A percentile compares a stretch with the other conserved stretches of the same genome.
Conservation (phyloP, 352 stramenopile species). For the Globisporangium barbulae region DNA sequence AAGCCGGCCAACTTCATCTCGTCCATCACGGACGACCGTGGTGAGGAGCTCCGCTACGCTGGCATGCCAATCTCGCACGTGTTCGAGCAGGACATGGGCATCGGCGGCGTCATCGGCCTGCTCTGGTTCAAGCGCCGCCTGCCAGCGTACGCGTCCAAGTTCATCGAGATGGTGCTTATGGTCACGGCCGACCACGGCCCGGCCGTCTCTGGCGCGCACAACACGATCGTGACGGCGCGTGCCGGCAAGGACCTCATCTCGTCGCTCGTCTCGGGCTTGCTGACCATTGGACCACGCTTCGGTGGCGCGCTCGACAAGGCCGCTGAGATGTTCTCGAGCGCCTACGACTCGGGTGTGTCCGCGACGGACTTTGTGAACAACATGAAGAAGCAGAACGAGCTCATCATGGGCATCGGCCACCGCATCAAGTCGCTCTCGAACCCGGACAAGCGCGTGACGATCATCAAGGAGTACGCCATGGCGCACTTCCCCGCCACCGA, state of each 20-base stretch:
- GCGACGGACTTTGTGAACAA: conserved; percentile 91
- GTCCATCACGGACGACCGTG: conserved; percentile 96
- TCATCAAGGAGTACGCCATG: conserved; percentile 95
- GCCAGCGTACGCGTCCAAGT: conserved; percentile 90
- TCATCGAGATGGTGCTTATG: conserved; percentile 98
- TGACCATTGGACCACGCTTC: conserved; percentile 96
- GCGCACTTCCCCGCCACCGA: conserved; percentile 93
- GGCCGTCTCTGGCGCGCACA: conserved; percentile 95
- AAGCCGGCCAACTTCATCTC: conserved; percentile 98
- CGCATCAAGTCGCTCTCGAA: conserved; percentile 95
- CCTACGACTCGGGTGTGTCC: conserved; percentile 86
- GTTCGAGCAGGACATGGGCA: conserved; percentile 92
- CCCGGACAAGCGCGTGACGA: conserved; percentile 95
- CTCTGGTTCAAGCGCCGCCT: conserved; percentile 95
- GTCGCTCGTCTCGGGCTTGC: conserved; percentile 92
- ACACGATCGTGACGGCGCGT: conserved; percentile 94
- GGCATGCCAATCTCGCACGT: conserved; percentile 95
- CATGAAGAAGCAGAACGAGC: conserved; percentile 94
- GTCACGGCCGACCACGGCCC: conserved; percentile 96
- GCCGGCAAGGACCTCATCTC: conserved; percentile 97
- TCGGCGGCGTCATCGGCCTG: conserved; percentile 93
- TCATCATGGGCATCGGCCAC: conserved; percentile 98
- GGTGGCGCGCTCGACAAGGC: conserved; percentile 94
- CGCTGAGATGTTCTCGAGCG: conserved; percentile 91
- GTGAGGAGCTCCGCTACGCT: conserved; percentile 94